Evolutionary conservation across 208 protist genomes (phyloP).

Genomic region (Acanthamoeba triangularis): DNA sequence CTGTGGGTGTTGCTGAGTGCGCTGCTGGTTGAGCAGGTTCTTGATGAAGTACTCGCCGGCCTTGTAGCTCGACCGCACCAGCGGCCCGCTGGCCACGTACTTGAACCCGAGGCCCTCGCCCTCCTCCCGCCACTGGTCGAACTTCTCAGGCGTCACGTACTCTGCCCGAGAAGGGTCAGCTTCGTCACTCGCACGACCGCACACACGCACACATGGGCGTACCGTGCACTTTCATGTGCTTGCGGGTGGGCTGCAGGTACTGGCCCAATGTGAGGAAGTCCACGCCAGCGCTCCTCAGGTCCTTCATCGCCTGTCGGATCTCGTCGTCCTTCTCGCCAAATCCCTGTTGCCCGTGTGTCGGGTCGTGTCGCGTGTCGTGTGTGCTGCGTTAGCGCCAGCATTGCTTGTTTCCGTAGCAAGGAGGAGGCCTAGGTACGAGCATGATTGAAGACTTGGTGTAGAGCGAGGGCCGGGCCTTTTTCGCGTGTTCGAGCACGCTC

Average conservation of each 20-base stretch:
- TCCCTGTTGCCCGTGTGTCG: constrained; percentile 86
- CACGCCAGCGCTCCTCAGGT: constrained; percentile 95
- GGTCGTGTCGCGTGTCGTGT: neutral
- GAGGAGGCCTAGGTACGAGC: constrained; percentile 91
- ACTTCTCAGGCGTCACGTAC: constrained; percentile 98
- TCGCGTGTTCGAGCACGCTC: constrained; percentile 94
- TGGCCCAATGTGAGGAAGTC: constrained; percentile 97
- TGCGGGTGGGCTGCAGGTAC: constrained; percentile 97
- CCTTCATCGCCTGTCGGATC: constrained; percentile 96
- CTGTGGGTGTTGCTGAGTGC: too few relatives aligned
- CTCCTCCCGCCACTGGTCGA: constrained; percentile 97
- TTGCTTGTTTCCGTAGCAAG: too few relatives aligned
- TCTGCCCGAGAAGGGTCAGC: neutral
- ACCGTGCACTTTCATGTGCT: constrained; percentile 97
- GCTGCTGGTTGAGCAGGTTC: neutral
- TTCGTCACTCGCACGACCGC: too few relatives aligned
- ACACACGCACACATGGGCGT: neutral
- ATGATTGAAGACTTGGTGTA: constrained; percentile 99
- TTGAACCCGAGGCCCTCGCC: constrained; percentile 96
- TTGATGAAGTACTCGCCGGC: constrained; percentile 97
- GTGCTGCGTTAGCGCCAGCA: neutral
- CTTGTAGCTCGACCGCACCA: constrained; percentile 96
- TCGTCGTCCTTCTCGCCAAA: constrained; percentile 97
- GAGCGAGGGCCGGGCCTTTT: constrained; percentile 88
- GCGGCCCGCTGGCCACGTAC: constrained; percentile 96